These are phyloP conservation scores for Alternaria triticimaculans DNA, from an alignment of 2,329 filamentous ascomycete species.

Conservation along the genomic window DNA sequence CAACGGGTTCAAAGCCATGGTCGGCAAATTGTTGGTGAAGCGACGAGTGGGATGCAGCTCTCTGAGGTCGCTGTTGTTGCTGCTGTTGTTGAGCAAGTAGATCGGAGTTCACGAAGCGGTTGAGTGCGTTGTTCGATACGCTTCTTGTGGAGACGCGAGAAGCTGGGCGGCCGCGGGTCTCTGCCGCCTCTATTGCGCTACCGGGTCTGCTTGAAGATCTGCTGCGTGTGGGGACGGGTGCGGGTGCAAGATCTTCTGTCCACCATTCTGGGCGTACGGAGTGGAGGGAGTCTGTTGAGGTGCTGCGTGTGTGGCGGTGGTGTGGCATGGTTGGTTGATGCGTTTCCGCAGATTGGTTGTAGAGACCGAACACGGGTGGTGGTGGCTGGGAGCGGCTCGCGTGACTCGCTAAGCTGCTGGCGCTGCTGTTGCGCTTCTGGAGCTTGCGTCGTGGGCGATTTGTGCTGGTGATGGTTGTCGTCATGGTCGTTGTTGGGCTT, in stretches of 20 bases:
- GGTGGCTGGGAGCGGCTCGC: background rate
- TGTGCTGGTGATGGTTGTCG: slow-evolving; percentile 10
- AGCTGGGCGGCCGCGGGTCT: background rate
- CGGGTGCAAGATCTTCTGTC: slow-evolving; percentile 4
- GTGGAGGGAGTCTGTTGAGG: background rate
- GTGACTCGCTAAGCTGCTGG: slow-evolving; percentile 3
- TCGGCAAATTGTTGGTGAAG: background rate
- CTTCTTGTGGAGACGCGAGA: background rate
- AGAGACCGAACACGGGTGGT: background rate
- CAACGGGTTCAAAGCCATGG: background rate
- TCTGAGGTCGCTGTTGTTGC: background rate
- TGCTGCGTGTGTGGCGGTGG: slow-evolving; percentile 8
- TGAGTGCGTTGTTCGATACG: background rate
- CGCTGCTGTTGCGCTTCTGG: slow-evolving; percentile 11
- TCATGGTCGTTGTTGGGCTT: slow-evolving; percentile 12
- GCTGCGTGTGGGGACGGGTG: background rate
- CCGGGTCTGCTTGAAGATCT: background rate
- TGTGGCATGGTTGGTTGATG: background rate
- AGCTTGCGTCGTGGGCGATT: slow-evolving; percentile 1
- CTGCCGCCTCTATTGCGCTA: background rate
- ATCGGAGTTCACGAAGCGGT: slow-evolving; percentile 2
- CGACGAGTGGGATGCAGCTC: background rate
- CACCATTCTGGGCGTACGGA: slow-evolving; percentile 10
- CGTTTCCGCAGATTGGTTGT: background rate
- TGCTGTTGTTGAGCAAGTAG: background rate